Conservation (phyloP, 2,329 filamentous ascomycete genomes). For the Biscogniauxia marginata region DNA sequence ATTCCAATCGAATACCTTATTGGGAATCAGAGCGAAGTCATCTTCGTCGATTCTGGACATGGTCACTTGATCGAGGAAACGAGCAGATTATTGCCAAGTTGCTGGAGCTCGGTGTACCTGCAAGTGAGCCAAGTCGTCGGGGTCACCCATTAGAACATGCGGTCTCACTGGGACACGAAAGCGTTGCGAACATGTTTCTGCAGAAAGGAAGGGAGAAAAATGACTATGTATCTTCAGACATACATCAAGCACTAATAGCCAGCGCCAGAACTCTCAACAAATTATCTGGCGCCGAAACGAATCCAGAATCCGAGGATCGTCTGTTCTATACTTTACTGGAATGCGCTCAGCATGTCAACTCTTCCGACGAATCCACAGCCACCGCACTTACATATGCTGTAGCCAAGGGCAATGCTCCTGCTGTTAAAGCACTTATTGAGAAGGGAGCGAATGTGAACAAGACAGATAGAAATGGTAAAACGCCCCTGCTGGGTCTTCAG, state of each 20-base stretch:
- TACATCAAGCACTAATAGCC: too few relatives aligned
- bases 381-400: not conserved
- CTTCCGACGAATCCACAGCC: not conserved
- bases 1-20: not conserved
- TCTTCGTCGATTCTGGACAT: not conserved
- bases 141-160: too few relatives aligned
- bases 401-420: not conserved
- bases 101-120: not conserved
- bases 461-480: not conserved
- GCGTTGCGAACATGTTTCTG: too few relatives aligned
- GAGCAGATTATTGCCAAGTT: not conserved
- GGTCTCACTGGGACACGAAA: too few relatives aligned
- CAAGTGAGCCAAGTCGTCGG: not conserved
- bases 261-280: too few relatives aligned
- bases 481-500: not conserved
- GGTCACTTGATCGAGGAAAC: not conserved
- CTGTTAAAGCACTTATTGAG: not conserved
- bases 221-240: too few relatives aligned
- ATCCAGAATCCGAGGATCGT: not conserved
- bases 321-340: constrained; percentile 3
- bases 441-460: constrained; percentile 5
- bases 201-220: too few relatives aligned
- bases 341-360: not conserved
- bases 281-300: not conserved
- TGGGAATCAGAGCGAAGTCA: not conserved